phyloP scores from a whole-genome alignment of 345 rosid genomes.

The Populus simonii region DNA sequence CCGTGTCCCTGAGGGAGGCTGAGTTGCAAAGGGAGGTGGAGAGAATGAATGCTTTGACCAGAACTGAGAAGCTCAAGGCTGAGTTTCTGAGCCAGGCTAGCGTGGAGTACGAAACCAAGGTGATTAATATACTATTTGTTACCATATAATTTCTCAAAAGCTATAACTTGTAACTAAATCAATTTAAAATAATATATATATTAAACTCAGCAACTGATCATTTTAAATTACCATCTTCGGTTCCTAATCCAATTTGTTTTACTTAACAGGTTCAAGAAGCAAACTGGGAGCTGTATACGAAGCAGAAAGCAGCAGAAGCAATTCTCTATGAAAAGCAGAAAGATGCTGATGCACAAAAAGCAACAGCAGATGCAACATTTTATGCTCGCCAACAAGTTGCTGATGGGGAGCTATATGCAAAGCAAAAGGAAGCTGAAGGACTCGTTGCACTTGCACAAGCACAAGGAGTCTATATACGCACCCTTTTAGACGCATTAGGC shows the following conservation, averaged over 20 bases:
- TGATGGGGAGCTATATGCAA: conserved; percentile 38
- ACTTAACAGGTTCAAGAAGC: conserved; percentile 59
- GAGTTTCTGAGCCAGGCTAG: conserved; percentile 71
- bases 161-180: not conserved
- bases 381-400: conserved; percentile 43
- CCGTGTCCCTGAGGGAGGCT: conserved; percentile 65
- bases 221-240: not conserved
- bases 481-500: conserved; percentile 49
- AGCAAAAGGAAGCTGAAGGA: conserved; percentile 70
- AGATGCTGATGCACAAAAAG: conserved; percentile 61
- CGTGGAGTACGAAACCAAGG: conserved; percentile 80
- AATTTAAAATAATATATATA: not conserved
- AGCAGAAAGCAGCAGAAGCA: conserved; percentile 69
- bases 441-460: conserved; percentile 54
- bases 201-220: not conserved
- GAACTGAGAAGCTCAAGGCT: conserved; percentile 75
- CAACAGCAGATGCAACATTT: conserved; percentile 54
- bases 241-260: not conserved
- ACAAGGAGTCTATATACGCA: conserved; percentile 53
- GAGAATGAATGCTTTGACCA: conserved; percentile 63
- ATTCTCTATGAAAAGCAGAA: conserved; percentile 47
- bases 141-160: not conserved
- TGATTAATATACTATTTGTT: not conserved
- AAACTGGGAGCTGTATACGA: conserved; percentile 61
- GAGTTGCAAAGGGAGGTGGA: conserved; percentile 75